Evolutionary conservation across 306 rosid genomes (phyloP).

Genomic region (Trichosanthes truncata): DNA sequence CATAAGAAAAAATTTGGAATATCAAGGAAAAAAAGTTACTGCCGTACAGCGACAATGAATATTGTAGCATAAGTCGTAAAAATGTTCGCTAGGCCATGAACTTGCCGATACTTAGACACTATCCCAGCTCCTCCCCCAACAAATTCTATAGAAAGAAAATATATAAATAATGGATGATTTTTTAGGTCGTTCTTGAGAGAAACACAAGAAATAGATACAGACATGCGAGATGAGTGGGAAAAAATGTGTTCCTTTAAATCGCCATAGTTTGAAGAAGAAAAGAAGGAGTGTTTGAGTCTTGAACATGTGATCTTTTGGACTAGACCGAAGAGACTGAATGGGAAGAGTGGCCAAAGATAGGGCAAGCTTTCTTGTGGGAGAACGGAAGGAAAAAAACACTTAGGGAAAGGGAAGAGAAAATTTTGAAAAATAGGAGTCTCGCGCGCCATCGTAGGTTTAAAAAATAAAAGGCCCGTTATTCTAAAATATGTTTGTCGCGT

Average conservation of each 20-base stretch:
- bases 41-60: conserved; percentile 60
- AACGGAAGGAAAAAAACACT: no score
- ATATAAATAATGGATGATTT: not conserved
- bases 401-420: no score
- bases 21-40: conserved; percentile 26
- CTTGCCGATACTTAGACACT: conserved; percentile 60
- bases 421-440: no score
- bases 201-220: not conserved
- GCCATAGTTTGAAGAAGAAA: conserved; percentile 14
- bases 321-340: no score
- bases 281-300: conserved; percentile 16
- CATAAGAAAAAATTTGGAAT: not conserved
- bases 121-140: conserved; percentile 77
- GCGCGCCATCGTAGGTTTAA: no score
- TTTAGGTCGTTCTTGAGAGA: not conserved
- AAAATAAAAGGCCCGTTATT: no score
- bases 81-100: conserved; percentile 48
- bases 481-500: no score
- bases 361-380: no score
- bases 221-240: conserved; percentile 72
- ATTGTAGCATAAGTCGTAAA: conserved; percentile 60
- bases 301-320: conserved; percentile 14
- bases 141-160: conserved; percentile 33
- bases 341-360: no score
- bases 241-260: conserved; percentile 53